Base-by-base conservation (phyloP, 805 yeast genomes). In the Candida takata region DNA sequence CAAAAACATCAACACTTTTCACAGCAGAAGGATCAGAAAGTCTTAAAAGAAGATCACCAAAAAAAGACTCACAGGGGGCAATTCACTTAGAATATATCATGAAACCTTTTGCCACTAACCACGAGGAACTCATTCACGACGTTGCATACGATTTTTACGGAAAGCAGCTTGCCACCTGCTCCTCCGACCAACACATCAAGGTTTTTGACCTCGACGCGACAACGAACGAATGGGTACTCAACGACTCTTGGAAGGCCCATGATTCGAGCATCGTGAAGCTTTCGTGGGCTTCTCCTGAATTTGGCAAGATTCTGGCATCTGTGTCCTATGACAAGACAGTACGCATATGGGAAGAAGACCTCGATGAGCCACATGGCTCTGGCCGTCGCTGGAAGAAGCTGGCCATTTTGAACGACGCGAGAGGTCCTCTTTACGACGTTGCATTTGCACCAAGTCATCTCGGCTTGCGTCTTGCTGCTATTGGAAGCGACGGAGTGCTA, bases 191-290 rank as follows among this genome's bases (percentile, higher is more conserved):
- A 51, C 95, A 85, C 52, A 73, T 92, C 43, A 85, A 86, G 52
- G 88, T 92, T 23, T 92, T 87, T 56, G 90, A 84, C 54, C 64
- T 82, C 24, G 84, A 80, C 47, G 60, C 77, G 12, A 62, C 70
- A 19, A 69, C 80, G 2, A 74, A 72, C n/a, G 70, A 77, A 14
- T 92, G 97, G 97, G 73, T 74, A 14, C 61, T 84, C 37, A 79
- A 80, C 51, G 97, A 90, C 58, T 78, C 84, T 32, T 92, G 96
- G 94, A 84, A 83, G 47, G 97, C 97, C 0, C 98, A 92, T 55
- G 96, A 92, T 49, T 78, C 95, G 7, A 74, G 87, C 39, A 74
- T 92, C 18, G 83, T 86, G 15, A 75, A 81, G 47, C 67, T 92
- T 8, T 77, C 78, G 31, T 92, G 96, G 94, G 96, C 97, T 1